Percentiles rank a stretch among this genome's conserved stretches.
phyloP scores from a whole-genome alignment of 176 grass and related monocot species.

The Stipa capillata region DNA sequence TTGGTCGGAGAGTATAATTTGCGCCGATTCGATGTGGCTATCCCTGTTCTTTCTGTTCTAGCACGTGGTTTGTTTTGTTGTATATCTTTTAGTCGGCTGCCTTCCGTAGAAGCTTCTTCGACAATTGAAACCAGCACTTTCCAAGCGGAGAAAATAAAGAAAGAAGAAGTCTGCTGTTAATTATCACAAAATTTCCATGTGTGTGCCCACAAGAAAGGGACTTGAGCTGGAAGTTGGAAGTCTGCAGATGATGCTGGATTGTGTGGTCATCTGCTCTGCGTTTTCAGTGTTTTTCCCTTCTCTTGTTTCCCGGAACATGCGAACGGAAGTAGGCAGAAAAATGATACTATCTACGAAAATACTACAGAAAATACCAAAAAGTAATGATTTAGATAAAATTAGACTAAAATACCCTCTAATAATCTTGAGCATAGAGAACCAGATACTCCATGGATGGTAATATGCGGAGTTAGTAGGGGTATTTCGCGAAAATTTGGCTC shows the following conservation, averaged over 20 bases:
- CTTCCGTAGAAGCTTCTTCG: neutral
- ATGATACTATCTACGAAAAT: neutral
- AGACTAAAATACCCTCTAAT: too few species aligned
- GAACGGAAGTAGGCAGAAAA: neutral
- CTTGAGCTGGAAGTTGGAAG: neutral
- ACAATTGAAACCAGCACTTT: neutral
- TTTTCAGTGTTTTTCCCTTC: too few species aligned
- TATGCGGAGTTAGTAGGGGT: too few species aligned
- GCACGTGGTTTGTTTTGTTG: neutral
- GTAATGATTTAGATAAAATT: too few species aligned
- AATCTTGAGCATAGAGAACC: too few species aligned
- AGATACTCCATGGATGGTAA: too few species aligned
- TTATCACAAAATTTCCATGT: neutral
- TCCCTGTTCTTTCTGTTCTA: neutral
- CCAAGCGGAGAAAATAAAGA: neutral
- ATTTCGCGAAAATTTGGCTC: too few species aligned
- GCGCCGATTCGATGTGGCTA: neutral
- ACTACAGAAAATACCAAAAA: neutral
- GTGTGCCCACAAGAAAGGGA: slow-evolving; percentile 2
- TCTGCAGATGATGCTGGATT: neutral
- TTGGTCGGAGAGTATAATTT: neutral
- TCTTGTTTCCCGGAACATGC: neutral
- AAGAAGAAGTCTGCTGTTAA: neutral
- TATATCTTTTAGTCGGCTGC: neutral
- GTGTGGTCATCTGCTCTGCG: neutral